Evolutionary conservation across 345 rosid genomes (phyloP).

Genomic region (Hevea brasiliensis): DNA sequence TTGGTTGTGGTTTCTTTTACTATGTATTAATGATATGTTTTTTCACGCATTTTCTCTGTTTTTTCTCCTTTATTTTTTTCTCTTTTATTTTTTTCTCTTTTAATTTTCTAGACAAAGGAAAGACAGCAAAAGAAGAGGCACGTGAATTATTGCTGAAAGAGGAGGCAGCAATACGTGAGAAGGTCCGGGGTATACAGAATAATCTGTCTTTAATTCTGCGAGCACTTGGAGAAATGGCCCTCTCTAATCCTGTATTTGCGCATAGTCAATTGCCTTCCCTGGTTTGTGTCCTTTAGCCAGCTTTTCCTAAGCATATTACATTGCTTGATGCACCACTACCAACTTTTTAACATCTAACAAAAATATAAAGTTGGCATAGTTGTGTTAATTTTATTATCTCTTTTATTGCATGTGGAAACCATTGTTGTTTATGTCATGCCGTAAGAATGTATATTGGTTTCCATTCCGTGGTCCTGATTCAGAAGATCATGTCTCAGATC

Average conservation of each 20-base stretch:
- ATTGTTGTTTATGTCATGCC: neutral
- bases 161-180: slow-evolving; percentile 75
- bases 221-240: slow-evolving; percentile 86
- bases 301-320: neutral
- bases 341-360: neutral
- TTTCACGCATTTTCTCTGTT: slow-evolving; percentile 7
- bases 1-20: slow-evolving; percentile 13
- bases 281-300: slow-evolving; percentile 49
- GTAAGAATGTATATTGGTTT: neutral
- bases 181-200: slow-evolving; percentile 56
- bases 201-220: slow-evolving; percentile 70
- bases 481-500: neutral
- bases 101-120: slow-evolving; percentile 66
- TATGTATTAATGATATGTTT: neutral
- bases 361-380: neutral
- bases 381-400: neutral
- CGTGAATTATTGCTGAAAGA: slow-evolving; percentile 87
- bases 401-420: neutral
- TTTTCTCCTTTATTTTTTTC: neutral
- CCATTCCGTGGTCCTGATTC: neutral
- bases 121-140: slow-evolving; percentile 93
- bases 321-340: neutral
- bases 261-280: slow-evolving; percentile 89
- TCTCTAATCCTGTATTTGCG: slow-evolving; percentile 85
- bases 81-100: slow-evolving; percentile 13